These are phyloP conservation scores for Vitis cinerea DNA, from an alignment of 164 flowering plant genomes.

Conservation along the genomic window DNA sequence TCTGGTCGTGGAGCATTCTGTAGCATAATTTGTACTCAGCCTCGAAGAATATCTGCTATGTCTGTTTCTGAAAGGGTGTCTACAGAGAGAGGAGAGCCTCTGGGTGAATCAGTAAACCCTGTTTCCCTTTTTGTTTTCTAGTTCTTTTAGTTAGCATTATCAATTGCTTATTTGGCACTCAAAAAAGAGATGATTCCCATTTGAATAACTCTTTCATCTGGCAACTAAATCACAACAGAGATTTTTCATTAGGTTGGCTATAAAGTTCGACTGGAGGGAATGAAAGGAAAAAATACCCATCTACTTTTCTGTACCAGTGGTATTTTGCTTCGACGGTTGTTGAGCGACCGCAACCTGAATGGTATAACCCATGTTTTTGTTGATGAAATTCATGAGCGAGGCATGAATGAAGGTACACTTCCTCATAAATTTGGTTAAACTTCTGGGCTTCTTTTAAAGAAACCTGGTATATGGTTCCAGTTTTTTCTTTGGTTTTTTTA, in stretches of 20 bases:
- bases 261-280: constrained; percentile 98
- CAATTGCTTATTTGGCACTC: too few relatives aligned
- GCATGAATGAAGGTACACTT: constrained; percentile 94
- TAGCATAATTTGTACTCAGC: constrained; percentile 95
- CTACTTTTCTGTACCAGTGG: constrained; percentile 99
- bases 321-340: constrained; percentile 83
- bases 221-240: constrained; percentile 33
- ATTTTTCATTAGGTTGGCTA: constrained; percentile 88
- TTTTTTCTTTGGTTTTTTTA: constrained; percentile 5
- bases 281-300: constrained; percentile 97
- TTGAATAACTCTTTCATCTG: constrained; percentile 22
- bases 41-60: constrained; percentile 99
- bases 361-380: constrained; percentile 99
- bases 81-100: constrained; percentile 94
- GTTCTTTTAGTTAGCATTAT: not conserved
- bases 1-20: constrained; percentile 99
- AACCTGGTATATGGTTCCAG: not conserved
- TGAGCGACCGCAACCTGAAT: constrained; percentile 81
- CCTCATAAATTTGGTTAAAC: constrained; percentile 1
- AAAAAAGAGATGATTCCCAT: not conserved
- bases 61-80: constrained; percentile 96
- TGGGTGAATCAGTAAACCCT: constrained; percentile 86
- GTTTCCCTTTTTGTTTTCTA: not conserved
- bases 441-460: constrained; percentile 2
- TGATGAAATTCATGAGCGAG: constrained; percentile 99